Base-by-base conservation (phyloP, 106 monocot genomes). In the Allium fistulosum region DNA sequence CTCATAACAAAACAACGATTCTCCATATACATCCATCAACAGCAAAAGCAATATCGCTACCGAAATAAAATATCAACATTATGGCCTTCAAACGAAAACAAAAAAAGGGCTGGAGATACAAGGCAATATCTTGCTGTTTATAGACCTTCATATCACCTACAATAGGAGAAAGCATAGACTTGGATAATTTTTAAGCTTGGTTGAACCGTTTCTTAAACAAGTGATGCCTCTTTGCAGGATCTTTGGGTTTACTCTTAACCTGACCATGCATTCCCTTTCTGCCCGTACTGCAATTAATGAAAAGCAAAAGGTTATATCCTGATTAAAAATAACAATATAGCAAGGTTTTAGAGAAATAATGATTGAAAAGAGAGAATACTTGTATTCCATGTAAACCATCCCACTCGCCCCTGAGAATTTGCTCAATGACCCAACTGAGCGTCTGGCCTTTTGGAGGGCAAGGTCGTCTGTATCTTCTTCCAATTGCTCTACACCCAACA, bases 341-440 rank as follows among this genome's bases (percentile, higher is more conserved):
- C 11, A 10, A 49, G n/a, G 7, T 11, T 8, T 26, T 8, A 17
- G 28, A 48, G 28, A 10, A 51, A 49, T 10, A 9, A 17, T 51
- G 16, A 50, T 14, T 0, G 58, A 67, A 49, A 28, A 11, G 59
- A 47, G 1, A 45, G 11, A 46, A 45, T 77, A 99, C 93, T 75
- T 93, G 90, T 87, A 93, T 66, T 99, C 99, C 85, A 93, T 93
- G 81, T 99, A 93, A 28, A 93, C 77, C 90, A 85, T 87, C 22
- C 99, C 99, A 37, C 49, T 76, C 7, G 99, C 90, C 70, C 99
- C 99, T 14, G 99, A 90, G 68, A 90, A 68, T 62, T 83, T 82
- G 46, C 99, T 99, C 99, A 93, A 87, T 9, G 99, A 90, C 69
- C 87, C 87, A 11, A 75, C 68, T 14, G 78, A 80, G 50, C 99